Evolutionary conservation across 345 rosid genomes (phyloP).

Genomic region (Psidium friedrichsthalianum): DNA sequence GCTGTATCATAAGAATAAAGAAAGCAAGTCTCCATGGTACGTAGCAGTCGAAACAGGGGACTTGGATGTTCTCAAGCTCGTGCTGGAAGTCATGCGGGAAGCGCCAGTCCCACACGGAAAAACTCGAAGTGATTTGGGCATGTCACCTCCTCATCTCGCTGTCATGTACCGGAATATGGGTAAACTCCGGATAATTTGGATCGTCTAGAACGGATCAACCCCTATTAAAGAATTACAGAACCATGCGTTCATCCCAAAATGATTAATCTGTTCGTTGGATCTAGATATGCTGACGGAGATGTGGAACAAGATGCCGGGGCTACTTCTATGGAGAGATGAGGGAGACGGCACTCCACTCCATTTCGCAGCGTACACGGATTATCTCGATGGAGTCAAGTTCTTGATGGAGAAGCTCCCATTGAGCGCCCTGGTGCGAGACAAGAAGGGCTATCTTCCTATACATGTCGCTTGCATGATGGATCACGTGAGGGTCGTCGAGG

Average conservation of each 20-base stretch:
- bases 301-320: background rate
- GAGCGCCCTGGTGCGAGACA: background rate
- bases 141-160: background rate
- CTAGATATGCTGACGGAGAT: background rate
- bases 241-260: background rate
- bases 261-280: background rate
- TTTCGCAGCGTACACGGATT: background rate
- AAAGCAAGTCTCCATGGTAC: background rate
- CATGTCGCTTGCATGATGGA: background rate
- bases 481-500: background rate
- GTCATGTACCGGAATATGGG: background rate
- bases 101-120: background rate
- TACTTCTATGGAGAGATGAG: rapidly evolving
- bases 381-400: background rate
- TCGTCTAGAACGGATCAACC: background rate
- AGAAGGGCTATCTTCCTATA: background rate
- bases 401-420: background rate
- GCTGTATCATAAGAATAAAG: rapidly evolving
- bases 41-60: background rate
- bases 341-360: background rate
- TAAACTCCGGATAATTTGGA: background rate
- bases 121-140: background rate
- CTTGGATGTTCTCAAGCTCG: background rate
- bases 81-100: background rate
- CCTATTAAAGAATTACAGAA: background rate